Base-by-base conservation (phyloP, 2,329 filamentous ascomycete species). In the Cephalotrichum gorgonifer region DNA sequence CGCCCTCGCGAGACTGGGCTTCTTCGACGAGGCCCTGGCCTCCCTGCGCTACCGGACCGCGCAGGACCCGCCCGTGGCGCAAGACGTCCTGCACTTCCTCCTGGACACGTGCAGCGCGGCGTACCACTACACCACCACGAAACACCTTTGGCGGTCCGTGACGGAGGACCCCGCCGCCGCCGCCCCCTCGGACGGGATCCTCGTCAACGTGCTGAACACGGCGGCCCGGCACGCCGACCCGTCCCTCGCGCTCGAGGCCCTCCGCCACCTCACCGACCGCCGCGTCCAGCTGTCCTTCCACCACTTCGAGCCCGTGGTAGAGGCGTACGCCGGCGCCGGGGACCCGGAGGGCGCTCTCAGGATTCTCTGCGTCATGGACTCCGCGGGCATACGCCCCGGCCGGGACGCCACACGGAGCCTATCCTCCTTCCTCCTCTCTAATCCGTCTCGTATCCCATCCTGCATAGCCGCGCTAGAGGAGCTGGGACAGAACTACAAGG, bases 231-330 rank as follows among this genome's bases (percentile, higher is more conserved):
- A 81, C 51, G 81, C 79, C 22, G 85, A 95, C 60, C 68, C 79
- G 2, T 64, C 71, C 0, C 72, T 96, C 9, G 86, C 85, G 1
- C 82, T 81, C 6, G 78, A 84, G 27, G 85, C 86, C 27, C 79
- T 95, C 53, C 74, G 81, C 23, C 66, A 82, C 47, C 72, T 91
- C 17, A 73, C 75, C 4, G 69, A 75, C 8, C 74, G 80, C 23
- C 73, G 73, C 14, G 74, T 76, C 2, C 71, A 75, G 38, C 71
- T 89, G 33, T 70, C 74, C 8, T 64, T 75, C 6, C 74, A 85
- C 53, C 88, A 96, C 60, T 95, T 93, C 64, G 88, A 94, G 62
- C 75, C 84, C 26, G 73, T 96, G 26, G 70, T 90, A 6, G 81
- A 87, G 50, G 76, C 85, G 4, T 88, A 94, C 59, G 71, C 80